These are phyloP conservation scores for Botrytis squamosa DNA, from an alignment of 2,329 filamentous ascomycete species.

Conservation along the genomic window DNA sequence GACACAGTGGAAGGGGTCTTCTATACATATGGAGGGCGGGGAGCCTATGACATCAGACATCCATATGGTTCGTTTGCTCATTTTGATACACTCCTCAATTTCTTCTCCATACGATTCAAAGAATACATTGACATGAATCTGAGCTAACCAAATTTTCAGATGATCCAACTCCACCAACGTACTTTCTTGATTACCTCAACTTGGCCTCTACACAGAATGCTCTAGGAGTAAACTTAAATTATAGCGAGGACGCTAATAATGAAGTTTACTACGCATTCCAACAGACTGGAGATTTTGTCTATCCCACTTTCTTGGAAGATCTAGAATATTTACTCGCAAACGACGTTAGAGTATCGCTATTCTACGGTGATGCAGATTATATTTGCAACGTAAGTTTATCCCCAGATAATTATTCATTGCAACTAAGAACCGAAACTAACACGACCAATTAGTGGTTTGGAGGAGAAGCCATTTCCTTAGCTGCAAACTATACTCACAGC, in stretches of 20 bases:
- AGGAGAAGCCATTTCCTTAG: conserved; percentile 56
- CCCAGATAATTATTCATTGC: neutral
- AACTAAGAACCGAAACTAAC: conserved; percentile 6
- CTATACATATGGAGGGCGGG: conserved; percentile 42
- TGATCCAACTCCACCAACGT: conserved; percentile 52
- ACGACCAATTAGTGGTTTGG: conserved; percentile 47
- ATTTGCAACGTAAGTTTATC: conserved; percentile 29
- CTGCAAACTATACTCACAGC: conserved; percentile 46
- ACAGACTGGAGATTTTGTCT: conserved; percentile 57
- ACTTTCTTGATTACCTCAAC: conserved; percentile 45
- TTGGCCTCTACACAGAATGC: conserved; percentile 18
- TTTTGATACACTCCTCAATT: neutral
- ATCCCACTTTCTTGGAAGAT: conserved; percentile 54
- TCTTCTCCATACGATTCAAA: neutral
- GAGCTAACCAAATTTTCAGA: conserved; percentile 24
- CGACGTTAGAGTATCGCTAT: conserved; percentile 51
- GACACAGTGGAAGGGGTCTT: conserved; percentile 52
- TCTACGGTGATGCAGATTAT: conserved; percentile 54
- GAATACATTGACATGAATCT: neutral
- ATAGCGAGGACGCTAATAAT: conserved; percentile 31
- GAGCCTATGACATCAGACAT: conserved; percentile 53
- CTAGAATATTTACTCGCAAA: conserved; percentile 47
- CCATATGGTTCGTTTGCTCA: conserved; percentile 34
- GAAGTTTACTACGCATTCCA: conserved; percentile 48
- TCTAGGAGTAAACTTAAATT: conserved; percentile 24